phyloP scores from a whole-genome alignment of 495 filamentous ascomycete genomes.

The Penicillium goetzii region DNA sequence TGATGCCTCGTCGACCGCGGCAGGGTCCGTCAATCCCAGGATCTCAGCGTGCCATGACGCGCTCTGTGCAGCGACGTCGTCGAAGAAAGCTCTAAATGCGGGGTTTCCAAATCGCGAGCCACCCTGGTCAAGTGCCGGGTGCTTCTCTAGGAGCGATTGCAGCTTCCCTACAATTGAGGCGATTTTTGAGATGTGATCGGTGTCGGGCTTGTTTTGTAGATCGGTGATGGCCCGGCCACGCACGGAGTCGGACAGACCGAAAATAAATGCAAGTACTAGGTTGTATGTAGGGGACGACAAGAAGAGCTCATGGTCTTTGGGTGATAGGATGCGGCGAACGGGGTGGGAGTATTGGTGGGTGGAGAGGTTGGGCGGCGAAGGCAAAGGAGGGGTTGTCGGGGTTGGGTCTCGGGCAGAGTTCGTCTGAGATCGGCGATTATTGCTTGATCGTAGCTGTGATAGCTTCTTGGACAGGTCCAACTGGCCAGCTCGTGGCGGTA shows the following conservation, averaged over 20 bases:
- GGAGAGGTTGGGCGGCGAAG: conserved; percentile 67
- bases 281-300: conserved; percentile 74
- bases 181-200: conserved; percentile 63
- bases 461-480: conserved; percentile 65
- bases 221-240: conserved; percentile 74
- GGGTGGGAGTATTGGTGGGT: conserved; percentile 67
- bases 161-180: conserved; percentile 71
- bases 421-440: conserved; percentile 55
- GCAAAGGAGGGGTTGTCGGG: conserved; percentile 72
- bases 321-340: conserved; percentile 75
- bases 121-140: conserved; percentile 80
- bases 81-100: conserved; percentile 80
- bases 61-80: conserved; percentile 62
- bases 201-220: conserved; percentile 55
- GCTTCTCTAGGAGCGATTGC: conserved; percentile 60
- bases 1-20: conserved; percentile 69
- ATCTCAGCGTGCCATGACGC: conserved; percentile 45
- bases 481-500: conserved; percentile 40
- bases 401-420: conserved; percentile 62
- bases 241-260: conserved; percentile 81
- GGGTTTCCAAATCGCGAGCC: conserved; percentile 95
- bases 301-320: conserved; percentile 80
- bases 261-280: conserved; percentile 82
- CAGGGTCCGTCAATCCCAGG: conserved; percentile 55
- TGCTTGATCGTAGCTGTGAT: conserved; percentile 66